phyloP scores from a whole-genome alignment of 371 early-diverging fungal species.

The Catenaria anguillulae region DNA sequence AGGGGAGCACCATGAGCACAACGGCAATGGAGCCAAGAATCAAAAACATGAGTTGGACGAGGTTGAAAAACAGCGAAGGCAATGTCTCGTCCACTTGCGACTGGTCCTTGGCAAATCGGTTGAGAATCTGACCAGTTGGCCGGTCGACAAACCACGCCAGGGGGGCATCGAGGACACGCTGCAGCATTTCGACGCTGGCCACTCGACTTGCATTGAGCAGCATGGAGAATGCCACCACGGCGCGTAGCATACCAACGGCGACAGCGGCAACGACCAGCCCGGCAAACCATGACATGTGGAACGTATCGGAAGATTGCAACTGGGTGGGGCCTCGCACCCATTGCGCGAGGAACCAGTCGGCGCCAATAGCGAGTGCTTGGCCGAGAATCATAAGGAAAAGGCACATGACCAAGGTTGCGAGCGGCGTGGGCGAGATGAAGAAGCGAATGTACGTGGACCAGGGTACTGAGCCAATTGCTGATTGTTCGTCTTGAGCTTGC shows the following conservation, averaged over 20 bases:
- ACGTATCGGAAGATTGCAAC: slow-evolving; percentile 9
- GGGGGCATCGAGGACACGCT: slow-evolving; percentile 19
- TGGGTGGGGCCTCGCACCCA: slow-evolving; percentile 16
- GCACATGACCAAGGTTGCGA: not conserved
- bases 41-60: not conserved
- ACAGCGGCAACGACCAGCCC: slow-evolving; percentile 14
- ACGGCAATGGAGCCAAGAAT: slow-evolving; percentile 19
- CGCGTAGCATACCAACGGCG: slow-evolving; percentile 14
- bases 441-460: not conserved
- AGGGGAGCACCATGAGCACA: slow-evolving; percentile 18
- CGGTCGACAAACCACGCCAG: slow-evolving; percentile 24
- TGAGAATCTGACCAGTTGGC: slow-evolving; percentile 52
- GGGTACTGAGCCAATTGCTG: not conserved
- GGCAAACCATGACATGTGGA: slow-evolving; percentile 12
- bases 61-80: not conserved
- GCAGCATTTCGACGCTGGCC: slow-evolving; percentile 12
- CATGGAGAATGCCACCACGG: slow-evolving; percentile 18
- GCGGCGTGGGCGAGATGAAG: not conserved
- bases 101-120: slow-evolving; percentile 67
- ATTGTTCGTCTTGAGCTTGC: not conserved
- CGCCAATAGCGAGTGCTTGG: slow-evolving; percentile 13
- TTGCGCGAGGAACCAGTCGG: slow-evolving; percentile 21
- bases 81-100: slow-evolving; percentile 40
- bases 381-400: slow-evolving; percentile 10
- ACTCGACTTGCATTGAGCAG: slow-evolving; percentile 13